Percentiles rank a stretch among this genome's conserved stretches.
These are phyloP conservation scores for Arthroderma sp. DNA, from an alignment of 2,329 filamentous ascomycete species.

Conservation along the genomic window DNA sequence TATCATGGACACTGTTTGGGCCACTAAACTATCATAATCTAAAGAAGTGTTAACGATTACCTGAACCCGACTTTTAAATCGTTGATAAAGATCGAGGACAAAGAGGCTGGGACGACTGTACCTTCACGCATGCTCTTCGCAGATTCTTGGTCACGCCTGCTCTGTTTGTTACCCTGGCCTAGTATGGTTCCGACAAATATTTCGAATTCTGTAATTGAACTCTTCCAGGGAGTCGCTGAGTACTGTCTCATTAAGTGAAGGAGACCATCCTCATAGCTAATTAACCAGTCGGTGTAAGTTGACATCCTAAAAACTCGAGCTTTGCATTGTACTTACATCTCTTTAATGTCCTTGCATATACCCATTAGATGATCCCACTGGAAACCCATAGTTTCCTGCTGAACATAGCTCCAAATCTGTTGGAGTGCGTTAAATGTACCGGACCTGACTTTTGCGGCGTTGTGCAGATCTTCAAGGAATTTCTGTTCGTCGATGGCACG, in stretches of 20 bases:
- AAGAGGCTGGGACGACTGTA: conserved; percentile 1
- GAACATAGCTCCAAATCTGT: conserved; percentile 13
- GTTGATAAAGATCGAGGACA: not conserved
- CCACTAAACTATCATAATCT: conserved; percentile 15
- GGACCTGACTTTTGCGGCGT: conserved; percentile 12
- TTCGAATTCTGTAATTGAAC: conserved; percentile 12
- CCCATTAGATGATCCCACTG: conserved; percentile 14
- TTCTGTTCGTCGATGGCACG: conserved; percentile 57
- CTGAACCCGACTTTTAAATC: too few species aligned
- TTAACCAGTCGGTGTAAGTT: too few species aligned
- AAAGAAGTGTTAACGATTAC: not conserved
- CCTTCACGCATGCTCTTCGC: conserved; percentile 15
- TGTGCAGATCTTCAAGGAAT: conserved; percentile 45
- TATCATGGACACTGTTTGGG: conserved; percentile 14
- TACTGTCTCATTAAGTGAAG: conserved; percentile 14
- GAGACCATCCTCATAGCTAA: conserved; percentile 11
- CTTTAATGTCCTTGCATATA: conserved; percentile 8
- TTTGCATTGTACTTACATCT: conserved; percentile 11
- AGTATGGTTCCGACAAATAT: conserved; percentile 11
- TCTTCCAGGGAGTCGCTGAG: conserved; percentile 13
- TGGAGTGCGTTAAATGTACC: conserved; percentile 13
- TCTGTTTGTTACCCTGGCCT: conserved; percentile 14
- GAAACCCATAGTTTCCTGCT: conserved; percentile 13
- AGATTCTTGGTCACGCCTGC: conserved; percentile 13
- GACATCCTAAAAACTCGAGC: too few species aligned